These are phyloP conservation scores for Rhynchospora breviuscula DNA, from an alignment of 176 grass and related monocot genomes.

Conservation along the genomic window DNA sequence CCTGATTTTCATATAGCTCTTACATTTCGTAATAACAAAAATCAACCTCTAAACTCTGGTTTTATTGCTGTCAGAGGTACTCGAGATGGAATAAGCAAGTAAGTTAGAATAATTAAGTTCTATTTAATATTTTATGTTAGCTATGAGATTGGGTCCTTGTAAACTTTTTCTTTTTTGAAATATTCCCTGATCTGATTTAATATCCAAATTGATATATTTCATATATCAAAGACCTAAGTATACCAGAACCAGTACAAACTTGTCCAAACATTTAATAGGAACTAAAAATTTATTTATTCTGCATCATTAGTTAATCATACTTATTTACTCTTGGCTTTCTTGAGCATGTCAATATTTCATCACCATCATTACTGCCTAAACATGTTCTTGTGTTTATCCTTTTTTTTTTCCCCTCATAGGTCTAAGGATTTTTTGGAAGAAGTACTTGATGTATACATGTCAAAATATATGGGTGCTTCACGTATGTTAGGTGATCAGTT, in stretches of 20 bases:
- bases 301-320: background rate
- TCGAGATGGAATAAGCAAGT: slow-evolving; percentile 51
- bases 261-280: background rate
- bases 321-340: background rate
- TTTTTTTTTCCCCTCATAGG: slow-evolving; percentile 28
- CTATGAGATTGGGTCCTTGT: background rate
- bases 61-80: slow-evolving; percentile 85
- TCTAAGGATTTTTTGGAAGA: slow-evolving; percentile 63
- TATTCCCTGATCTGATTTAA: background rate
- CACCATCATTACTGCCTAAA: background rate
- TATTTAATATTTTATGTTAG: background rate
- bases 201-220: background rate
- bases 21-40: slow-evolving; percentile 91
- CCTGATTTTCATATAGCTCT: slow-evolving; percentile 69
- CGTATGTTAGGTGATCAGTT: slow-evolving; percentile 87
- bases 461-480: slow-evolving; percentile 55
- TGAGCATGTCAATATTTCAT: background rate
- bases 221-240: background rate
- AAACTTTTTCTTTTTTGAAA: background rate
- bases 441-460: slow-evolving; percentile 58
- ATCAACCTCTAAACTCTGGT: slow-evolving; percentile 86
- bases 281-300: background rate
- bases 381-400: background rate
- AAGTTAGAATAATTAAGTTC: background rate
- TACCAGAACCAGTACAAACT: background rate